A percentile compares a stretch with the other conserved stretches of the same genome.
These are phyloP conservation scores for Eucalyptus viminalis DNA, from an alignment of 345 rosid genomes.

Conservation along the genomic window DNA sequence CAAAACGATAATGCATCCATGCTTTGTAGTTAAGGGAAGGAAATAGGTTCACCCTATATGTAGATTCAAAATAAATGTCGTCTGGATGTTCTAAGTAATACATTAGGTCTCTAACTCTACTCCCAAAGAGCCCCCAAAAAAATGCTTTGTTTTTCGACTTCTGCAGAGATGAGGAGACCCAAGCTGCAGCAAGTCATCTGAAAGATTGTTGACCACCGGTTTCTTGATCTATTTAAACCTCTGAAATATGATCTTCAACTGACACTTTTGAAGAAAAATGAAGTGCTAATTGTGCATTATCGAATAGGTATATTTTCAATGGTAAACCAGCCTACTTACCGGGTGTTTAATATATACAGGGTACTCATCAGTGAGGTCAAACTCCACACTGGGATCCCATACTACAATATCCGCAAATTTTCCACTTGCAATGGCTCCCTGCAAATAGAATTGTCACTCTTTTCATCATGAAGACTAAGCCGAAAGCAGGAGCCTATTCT, in stretches of 20 bases:
- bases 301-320: neutral
- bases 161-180: neutral
- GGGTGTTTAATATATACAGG: conserved; percentile 65
- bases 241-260: neutral
- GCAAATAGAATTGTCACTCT: neutral
- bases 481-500: neutral
- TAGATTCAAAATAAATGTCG: neutral
- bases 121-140: neutral
- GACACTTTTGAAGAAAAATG: neutral
- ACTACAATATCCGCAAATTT: conserved; percentile 70
- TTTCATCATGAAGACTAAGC: neutral
- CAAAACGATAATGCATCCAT: neutral
- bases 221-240: neutral
- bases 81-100: neutral
- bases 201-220: neutral
- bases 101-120: neutral
- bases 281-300: neutral
- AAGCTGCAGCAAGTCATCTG: neutral
- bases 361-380: conserved; percentile 48
- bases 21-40: neutral
- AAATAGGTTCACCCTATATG: neutral
- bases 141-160: neutral
- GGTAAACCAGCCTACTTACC: conserved; percentile 16
- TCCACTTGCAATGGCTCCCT: conserved; percentile 73
- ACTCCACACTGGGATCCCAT: conserved; percentile 78